These are phyloP conservation scores for Teunomyces aglyptinius DNA, from an alignment of 805 yeast genomes.

Conservation along the genomic window DNA sequence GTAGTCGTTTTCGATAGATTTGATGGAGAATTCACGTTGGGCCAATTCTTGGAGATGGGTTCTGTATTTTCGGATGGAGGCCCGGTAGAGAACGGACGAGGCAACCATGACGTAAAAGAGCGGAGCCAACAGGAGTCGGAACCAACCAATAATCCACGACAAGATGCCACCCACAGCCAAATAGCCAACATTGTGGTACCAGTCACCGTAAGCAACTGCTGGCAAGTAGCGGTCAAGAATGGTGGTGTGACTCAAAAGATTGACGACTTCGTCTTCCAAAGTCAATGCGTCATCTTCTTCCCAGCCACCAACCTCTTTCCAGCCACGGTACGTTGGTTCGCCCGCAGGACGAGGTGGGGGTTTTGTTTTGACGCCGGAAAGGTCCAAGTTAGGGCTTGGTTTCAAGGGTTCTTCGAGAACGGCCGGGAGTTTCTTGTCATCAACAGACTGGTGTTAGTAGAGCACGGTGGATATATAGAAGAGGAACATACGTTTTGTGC, in stretches of 20 bases:
- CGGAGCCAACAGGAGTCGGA: slow-evolving; percentile 75
- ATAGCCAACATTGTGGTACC: slow-evolving; percentile 89
- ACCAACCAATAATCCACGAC: slow-evolving; percentile 78
- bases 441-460: slow-evolving; percentile 11
- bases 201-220: slow-evolving; percentile 80
- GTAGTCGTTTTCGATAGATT: slow-evolving; percentile 79
- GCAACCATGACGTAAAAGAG: slow-evolving; percentile 67
- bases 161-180: slow-evolving; percentile 64
- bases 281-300: slow-evolving; percentile 64
- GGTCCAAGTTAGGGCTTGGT: slow-evolving; percentile 40
- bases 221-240: slow-evolving; percentile 74
- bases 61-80: slow-evolving; percentile 80
- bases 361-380: slow-evolving; percentile 28
- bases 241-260: slow-evolving; percentile 68
- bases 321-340: slow-evolving; percentile 76
- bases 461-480: neutral
- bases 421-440: neutral
- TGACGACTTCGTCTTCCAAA: slow-evolving; percentile 69
- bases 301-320: slow-evolving; percentile 94
- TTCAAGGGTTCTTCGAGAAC: slow-evolving; percentile 12
- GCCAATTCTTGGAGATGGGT: slow-evolving; percentile 71
- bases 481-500: neutral
- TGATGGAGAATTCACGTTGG: slow-evolving; percentile 80
- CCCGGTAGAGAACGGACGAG: slow-evolving; percentile 72
- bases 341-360: slow-evolving; percentile 51